A percentile compares a stretch with the other conserved stretches of the same genome.
These are phyloP conservation scores for Podila verticillata DNA, from an alignment of 192 early-diverging fungal species.

Conservation along the genomic window DNA sequence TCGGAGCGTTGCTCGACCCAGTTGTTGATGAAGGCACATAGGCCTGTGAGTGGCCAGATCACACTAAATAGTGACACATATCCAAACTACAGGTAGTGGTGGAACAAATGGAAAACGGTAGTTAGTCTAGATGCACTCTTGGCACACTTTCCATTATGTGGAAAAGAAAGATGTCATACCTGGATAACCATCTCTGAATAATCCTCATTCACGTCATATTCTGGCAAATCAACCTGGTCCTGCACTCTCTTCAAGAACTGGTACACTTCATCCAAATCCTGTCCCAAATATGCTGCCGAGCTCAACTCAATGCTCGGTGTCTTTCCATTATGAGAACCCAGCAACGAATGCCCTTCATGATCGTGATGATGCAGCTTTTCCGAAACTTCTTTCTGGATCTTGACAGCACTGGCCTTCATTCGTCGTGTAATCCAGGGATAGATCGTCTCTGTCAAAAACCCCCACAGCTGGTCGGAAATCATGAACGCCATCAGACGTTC, in stretches of 20 bases:
- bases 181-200: slow-evolving; percentile 94
- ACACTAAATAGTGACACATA: slow-evolving; percentile 87
- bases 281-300: too few species aligned
- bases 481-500: slow-evolving; percentile 80
- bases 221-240: slow-evolving; percentile 71
- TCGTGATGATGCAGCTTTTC: slow-evolving; percentile 33
- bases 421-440: slow-evolving; percentile 73
- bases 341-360: too few species aligned
- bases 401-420: slow-evolving; percentile 34
- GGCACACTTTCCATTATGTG: not conserved
- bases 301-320: too few species aligned
- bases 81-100: slow-evolving; percentile 72
- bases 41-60: slow-evolving; percentile 85
- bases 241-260: slow-evolving; percentile 62
- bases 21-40: slow-evolving; percentile 89
- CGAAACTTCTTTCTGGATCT: slow-evolving; percentile 49
- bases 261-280: slow-evolving; percentile 12
- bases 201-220: slow-evolving; percentile 87
- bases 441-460: slow-evolving; percentile 75
- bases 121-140: too few species aligned
- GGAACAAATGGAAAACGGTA: not conserved
- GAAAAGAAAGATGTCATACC: slow-evolving; percentile 44
- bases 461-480: slow-evolving; percentile 84
- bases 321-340: too few species aligned
- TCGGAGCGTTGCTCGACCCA: slow-evolving; percentile 91